Evolutionary conservation across 805 yeast genomes (phyloP).

Genomic region (Scheffersomyces lignosus): DNA sequence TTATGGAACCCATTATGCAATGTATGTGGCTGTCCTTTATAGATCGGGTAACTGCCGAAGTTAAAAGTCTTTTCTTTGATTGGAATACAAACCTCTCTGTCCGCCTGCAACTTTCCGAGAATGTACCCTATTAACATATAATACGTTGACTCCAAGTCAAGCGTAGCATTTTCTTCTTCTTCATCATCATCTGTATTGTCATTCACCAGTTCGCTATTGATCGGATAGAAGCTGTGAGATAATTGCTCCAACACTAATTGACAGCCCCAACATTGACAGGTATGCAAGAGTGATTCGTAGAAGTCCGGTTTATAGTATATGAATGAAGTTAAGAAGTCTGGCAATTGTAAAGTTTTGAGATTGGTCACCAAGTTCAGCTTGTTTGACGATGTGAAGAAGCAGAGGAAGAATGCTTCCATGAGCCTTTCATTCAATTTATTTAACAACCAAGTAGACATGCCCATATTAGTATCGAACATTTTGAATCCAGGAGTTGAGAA

Average conservation of each 20-base stretch:
- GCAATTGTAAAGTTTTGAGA: constrained; percentile 26
- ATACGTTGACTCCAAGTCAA: constrained; percentile 27
- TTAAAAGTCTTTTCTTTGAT: constrained; percentile 24
- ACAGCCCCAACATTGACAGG: constrained; percentile 39
- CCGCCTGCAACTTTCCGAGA: constrained; percentile 34
- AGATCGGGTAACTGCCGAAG: constrained; percentile 29
- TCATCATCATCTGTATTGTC: constrained; percentile 1
- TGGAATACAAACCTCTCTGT: constrained; percentile 37
- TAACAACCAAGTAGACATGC: constrained; percentile 27
- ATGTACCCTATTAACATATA: constrained; percentile 34
- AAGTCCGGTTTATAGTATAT: constrained; percentile 38
- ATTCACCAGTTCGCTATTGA: constrained; percentile 11
- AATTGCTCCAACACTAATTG: constrained; percentile 24
- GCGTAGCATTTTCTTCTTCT: constrained; percentile 10
- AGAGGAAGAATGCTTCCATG: constrained; percentile 36
- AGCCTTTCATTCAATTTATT: constrained; percentile 33
- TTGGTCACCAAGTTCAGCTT: constrained; percentile 8
- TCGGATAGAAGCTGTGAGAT: constrained; percentile 20
- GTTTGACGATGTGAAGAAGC: constrained; percentile 15
- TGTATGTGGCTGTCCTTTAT: constrained; percentile 36
- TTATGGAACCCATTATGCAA: constrained; percentile 31
- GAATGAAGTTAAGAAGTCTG: constrained; percentile 37
- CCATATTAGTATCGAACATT: constrained; percentile 33
- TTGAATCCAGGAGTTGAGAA: constrained; percentile 37
- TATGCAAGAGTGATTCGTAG: constrained; percentile 32